phyloP scores from a whole-genome alignment of 1,139 yeast species.

The Kodamaea fungicola region DNA sequence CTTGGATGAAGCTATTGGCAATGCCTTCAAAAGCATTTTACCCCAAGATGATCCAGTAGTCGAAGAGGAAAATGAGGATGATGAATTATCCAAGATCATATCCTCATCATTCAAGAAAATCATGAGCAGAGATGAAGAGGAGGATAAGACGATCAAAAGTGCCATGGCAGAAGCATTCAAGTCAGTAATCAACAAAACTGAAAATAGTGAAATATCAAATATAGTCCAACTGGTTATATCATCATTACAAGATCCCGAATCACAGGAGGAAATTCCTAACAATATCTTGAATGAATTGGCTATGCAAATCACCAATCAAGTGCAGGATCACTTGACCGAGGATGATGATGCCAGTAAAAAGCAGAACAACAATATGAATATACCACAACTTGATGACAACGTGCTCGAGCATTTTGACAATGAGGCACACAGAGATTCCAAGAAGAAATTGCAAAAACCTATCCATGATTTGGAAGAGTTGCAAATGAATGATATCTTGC shows the following conservation, averaged over 20 bases:
- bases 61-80: constrained; percentile 9
- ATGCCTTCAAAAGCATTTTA: constrained; percentile 16
- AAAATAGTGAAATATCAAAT: constrained; percentile 11
- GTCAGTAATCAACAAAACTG: constrained; percentile 17
- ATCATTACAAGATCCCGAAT: constrained; percentile 8
- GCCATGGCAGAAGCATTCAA: constrained; percentile 36
- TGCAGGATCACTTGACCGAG: constrained; percentile 24
- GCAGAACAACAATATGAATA: constrained; percentile 14
- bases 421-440: constrained; percentile 22
- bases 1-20: constrained; percentile 25
- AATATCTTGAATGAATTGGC: constrained; percentile 32
- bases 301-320: constrained; percentile 31
- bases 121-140: constrained; percentile 7
- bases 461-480: constrained; percentile 47
- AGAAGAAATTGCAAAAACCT: background rate
- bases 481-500: constrained; percentile 65
- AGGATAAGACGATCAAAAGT: constrained; percentile 20
- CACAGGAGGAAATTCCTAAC: constrained; percentile 14
- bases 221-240: constrained; percentile 21
- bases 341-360: constrained; percentile 7
- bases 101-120: constrained; percentile 16
- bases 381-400: constrained; percentile 39
- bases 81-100: constrained; percentile 15
- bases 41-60: constrained; percentile 5
- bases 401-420: constrained; percentile 37